A percentile compares a stretch with the other conserved stretches of the same genome.
phyloP scores from a whole-genome alignment of 169 alveolate species.

The Eimeria acervulina region DNA sequence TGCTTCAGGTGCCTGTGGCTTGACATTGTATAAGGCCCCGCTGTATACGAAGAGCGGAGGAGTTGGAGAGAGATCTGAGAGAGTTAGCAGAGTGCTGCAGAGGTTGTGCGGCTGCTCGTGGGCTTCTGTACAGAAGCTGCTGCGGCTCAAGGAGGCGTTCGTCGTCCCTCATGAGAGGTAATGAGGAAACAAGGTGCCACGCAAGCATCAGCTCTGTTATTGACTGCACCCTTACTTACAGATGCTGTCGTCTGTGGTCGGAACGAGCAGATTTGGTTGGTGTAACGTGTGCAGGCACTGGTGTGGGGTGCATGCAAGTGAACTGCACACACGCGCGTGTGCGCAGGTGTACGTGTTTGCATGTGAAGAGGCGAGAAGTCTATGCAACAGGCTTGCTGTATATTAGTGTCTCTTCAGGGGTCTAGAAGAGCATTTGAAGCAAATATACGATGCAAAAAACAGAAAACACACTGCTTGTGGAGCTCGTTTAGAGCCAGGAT shows the following conservation, averaged over 20 bases:
- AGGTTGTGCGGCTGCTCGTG: constrained; percentile 29
- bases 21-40: not conserved
- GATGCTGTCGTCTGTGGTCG: not conserved
- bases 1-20: constrained; percentile 41
- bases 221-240: not conserved
- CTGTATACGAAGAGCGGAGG: not conserved
- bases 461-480: constrained; percentile 2
- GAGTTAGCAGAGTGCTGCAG: constrained; percentile 27
- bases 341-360: no score
- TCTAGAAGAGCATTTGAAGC: not conserved
- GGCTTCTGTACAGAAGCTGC: constrained; percentile 3
- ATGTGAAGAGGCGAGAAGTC: no score
- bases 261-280: not conserved
- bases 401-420: not conserved
- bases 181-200: not conserved
- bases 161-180: not conserved
- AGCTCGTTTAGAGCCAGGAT: constrained; percentile 9
- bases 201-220: not conserved
- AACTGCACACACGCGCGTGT: not conserved
- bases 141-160: constrained; percentile 56
- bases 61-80: not conserved
- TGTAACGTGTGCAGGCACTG: not conserved
- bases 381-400: not conserved
- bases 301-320: not conserved
- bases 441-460: not conserved